Conservation (phyloP, 2,329 filamentous ascomycete genomes). For the Albophoma yamanashiensis region DNA sequence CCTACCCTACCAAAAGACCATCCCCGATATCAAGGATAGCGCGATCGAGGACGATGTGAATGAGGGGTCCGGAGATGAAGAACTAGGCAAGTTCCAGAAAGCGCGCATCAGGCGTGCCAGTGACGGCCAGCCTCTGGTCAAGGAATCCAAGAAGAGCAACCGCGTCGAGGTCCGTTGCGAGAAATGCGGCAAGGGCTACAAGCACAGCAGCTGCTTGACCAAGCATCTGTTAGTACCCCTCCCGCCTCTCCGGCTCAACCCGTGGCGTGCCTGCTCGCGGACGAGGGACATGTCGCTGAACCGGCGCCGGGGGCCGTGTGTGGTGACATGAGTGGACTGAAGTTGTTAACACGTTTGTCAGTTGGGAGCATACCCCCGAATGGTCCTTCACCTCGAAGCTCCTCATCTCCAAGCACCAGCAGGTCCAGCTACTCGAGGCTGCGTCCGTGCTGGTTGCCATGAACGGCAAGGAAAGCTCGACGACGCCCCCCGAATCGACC, state of each 20-base stretch:
- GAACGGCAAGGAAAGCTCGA: constrained; percentile 49
- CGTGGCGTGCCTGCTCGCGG: constrained; percentile 14
- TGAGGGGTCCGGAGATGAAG: constrained; percentile 46
- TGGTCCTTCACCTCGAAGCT: constrained; percentile 97
- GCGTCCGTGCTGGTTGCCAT: constrained; percentile 93
- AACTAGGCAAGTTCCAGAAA: constrained; percentile 35
- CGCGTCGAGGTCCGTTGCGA: constrained; percentile 87
- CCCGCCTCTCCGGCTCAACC: constrained; percentile 29
- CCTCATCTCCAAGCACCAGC: constrained; percentile 98
- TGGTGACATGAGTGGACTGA: background rate
- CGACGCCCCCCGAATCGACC: constrained; percentile 53
- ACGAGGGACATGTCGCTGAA: constrained; percentile 2
- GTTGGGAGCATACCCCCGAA: constrained; percentile 98
- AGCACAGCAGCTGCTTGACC: constrained; percentile 99
- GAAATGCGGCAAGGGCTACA: constrained; percentile 98
- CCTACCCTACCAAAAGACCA: constrained; percentile 48
- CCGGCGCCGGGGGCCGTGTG: constrained; percentile 7
- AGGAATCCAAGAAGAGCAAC: constrained; percentile 76
- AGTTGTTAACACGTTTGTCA: constrained; percentile 28
- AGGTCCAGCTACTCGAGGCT: constrained; percentile 93
- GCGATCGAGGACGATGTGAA: constrained; percentile 60
- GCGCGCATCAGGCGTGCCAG: constrained; percentile 55
- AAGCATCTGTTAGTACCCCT: constrained; percentile 97
- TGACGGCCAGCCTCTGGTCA: constrained; percentile 74
- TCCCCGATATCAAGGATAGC: constrained; percentile 44